Conservation (phyloP, 441 rosid species). For the Euphorbia celastroides region DNA sequence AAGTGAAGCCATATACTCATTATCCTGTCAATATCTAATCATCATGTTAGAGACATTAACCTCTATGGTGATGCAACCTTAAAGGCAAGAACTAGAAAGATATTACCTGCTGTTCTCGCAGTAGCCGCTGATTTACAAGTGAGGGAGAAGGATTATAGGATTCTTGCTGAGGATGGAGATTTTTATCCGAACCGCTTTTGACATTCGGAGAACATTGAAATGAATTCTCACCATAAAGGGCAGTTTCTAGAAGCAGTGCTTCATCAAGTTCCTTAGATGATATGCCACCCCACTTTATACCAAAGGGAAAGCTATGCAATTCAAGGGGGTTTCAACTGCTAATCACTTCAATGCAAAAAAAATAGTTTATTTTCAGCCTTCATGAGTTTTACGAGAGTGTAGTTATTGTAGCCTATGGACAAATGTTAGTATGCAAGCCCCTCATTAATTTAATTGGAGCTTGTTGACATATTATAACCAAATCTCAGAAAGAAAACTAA, state of each 20-base stretch:
- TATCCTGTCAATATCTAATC: slow-evolving; percentile 30
- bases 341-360: not conserved
- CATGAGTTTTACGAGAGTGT: not conserved
- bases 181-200: slow-evolving; percentile 18
- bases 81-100: not conserved
- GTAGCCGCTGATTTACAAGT: slow-evolving; percentile 16
- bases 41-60: slow-evolving; percentile 8
- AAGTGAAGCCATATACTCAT: slow-evolving; percentile 38
- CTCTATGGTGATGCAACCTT: slow-evolving; percentile 8
- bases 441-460: not conserved
- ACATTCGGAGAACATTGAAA: slow-evolving; percentile 17
- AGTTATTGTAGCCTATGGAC: not conserved
- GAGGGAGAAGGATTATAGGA: slow-evolving; percentile 24
- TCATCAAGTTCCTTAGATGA: slow-evolving; percentile 59
- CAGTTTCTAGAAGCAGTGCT: slow-evolving; percentile 59
- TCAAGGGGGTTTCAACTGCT: not conserved
- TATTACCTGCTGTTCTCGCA: slow-evolving; percentile 37
- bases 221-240: slow-evolving; percentile 46
- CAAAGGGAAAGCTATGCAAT: slow-evolving; percentile 17
- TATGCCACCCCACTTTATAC: slow-evolving; percentile 51
- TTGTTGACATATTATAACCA: not conserved
- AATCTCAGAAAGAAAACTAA: not conserved
- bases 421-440: not conserved
- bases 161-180: slow-evolving; percentile 17
- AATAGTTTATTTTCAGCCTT: not conserved